These are phyloP conservation scores for Ceriops zippeliana DNA, from an alignment of 345 rosid species.

Conservation along the genomic window DNA sequence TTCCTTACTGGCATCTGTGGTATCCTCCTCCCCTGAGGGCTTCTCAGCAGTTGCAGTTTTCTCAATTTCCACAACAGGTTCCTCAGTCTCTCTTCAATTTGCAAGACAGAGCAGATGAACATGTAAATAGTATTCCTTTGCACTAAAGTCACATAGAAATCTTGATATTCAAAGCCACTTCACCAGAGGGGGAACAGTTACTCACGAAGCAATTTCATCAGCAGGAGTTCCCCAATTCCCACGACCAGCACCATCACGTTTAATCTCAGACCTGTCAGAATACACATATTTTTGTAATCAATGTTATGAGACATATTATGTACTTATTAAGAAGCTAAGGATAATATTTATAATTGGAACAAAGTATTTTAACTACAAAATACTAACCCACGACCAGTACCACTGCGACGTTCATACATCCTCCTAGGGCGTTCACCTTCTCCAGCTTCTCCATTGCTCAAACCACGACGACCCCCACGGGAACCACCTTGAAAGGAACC, in stretches of 20 bases:
- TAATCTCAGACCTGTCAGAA: slow-evolving; percentile 55
- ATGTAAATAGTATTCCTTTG: not conserved
- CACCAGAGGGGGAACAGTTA: not conserved
- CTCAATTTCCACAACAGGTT: slow-evolving; percentile 45
- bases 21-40: slow-evolving; percentile 56
- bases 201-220: slow-evolving; percentile 77
- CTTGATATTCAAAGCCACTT: not conserved
- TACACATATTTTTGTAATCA: too few relatives aligned
- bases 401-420: slow-evolving; percentile 75
- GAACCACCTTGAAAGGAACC: slow-evolving; percentile 60
- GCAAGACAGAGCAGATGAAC: slow-evolving; percentile 5
- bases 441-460: slow-evolving; percentile 52
- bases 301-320: too few relatives aligned
- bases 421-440: slow-evolving; percentile 77
- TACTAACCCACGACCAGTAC: slow-evolving; percentile 93
- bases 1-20: slow-evolving; percentile 68
- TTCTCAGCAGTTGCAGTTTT: slow-evolving; percentile 55
- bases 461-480: slow-evolving; percentile 78
- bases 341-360: not conserved
- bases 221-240: slow-evolving; percentile 90
- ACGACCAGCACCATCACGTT: slow-evolving; percentile 90
- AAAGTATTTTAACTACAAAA: not conserved
- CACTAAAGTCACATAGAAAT: not conserved
- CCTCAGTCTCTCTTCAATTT: slow-evolving; percentile 62
- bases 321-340: too few relatives aligned